Conservation (phyloP, 2,329 filamentous ascomycete species). For the Aspergillus sp. region DNA sequence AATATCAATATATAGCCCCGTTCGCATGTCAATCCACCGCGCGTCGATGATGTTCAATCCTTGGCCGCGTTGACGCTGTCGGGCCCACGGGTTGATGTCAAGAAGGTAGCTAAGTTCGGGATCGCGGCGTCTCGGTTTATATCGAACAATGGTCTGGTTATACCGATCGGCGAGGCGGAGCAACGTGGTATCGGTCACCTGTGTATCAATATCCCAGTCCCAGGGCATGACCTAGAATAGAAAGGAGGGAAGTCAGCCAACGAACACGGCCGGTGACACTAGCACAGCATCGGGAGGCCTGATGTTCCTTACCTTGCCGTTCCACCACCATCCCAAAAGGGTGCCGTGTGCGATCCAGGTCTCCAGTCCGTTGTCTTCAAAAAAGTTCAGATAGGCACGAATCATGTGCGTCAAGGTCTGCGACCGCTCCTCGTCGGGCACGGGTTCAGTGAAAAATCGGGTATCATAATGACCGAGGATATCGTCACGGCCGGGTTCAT, state of each 20-base stretch:
- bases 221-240: constrained; percentile 66
- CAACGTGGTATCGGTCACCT: constrained; percentile 69
- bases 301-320: constrained; percentile 52
- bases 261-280: neutral
- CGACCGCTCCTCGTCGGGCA: constrained; percentile 67
- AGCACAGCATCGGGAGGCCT: neutral
- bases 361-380: constrained; percentile 65
- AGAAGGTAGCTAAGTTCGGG: constrained; percentile 63
- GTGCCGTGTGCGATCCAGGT: constrained; percentile 88
- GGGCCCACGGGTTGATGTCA: constrained; percentile 72
- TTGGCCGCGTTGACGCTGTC: constrained; percentile 60
- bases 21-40: constrained; percentile 74
- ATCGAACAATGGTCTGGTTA: constrained; percentile 65
- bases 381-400: constrained; percentile 69
- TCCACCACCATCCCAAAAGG: constrained; percentile 88
- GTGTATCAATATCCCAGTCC: constrained; percentile 83
- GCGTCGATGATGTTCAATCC: constrained; percentile 81
- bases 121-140: constrained; percentile 40
- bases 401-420: constrained; percentile 68
- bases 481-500: constrained; percentile 61
- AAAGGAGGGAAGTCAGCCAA: neutral
- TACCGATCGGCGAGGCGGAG: constrained; percentile 62
- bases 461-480: constrained; percentile 71
- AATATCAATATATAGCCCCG: constrained; percentile 80
- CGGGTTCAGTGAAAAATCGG: constrained; percentile 65